Evolutionary conservation across 805 yeast species (phyloP), one percentile per base, ranked within the genome.

Genomic region (Lipomyces lipofer): DNA sequence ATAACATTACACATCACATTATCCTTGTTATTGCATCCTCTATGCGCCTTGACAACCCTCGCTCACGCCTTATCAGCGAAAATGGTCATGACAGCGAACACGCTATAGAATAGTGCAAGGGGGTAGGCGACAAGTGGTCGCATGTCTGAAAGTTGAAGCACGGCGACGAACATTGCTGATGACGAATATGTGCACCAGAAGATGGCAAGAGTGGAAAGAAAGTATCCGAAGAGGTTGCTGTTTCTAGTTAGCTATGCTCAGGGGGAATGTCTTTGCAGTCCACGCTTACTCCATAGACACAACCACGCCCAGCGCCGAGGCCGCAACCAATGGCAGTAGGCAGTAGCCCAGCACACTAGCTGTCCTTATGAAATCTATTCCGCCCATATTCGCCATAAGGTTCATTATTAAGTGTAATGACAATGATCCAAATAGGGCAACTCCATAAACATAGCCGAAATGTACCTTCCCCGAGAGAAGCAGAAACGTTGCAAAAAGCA

Each of bases 401-500:
- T 86, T 90, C 69, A 95, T 86, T 55, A 94, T 75, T 63, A 81
- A 80, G 71, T 91, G 97, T 61, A 90, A 79, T 29, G 95, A 83
- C 13, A 88, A 68, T 1, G 95, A 86, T 15, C 99, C 99, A 63
- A 92, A 83, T 40, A 94, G 72, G 0, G 97, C 98, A 39, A 94
- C 95, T 36, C 99, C 98, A 67, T 94, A 94, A 47, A 94, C 87
- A 70, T 94, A 94, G 1, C 98, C 98, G 68, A 94, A 94, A 69
- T 94, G 98, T 13, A 92, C 87, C 69, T 92, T 94, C 4, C 99
- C 98, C 1, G 96, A 68, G 42, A 91, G 75, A 47, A 92, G 73
- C 50, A 94, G 74, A 56, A 86, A 82, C 0, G 90, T 79, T 19
- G 97, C 99, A 67, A 92, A 92, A 52, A 89, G 71, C 49, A 94